Evolutionary conservation across 1,284 basidiomycete genomes (phyloP), one percentile per base, ranked within the genome.

Genomic region (Vanrija sp.): DNA sequence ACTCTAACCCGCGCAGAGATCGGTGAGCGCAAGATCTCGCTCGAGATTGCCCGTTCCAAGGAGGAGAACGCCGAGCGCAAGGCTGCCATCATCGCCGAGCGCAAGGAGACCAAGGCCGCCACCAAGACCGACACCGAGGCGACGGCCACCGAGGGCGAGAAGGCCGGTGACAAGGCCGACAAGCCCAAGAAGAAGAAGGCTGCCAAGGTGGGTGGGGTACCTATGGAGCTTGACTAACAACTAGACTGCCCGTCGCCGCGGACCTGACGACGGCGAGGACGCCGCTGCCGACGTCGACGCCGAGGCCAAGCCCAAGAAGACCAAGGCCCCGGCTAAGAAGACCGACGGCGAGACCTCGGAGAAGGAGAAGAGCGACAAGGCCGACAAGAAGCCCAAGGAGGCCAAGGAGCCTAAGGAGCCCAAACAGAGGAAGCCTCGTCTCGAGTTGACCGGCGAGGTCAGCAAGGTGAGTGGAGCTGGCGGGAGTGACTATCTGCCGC

Each of bases 1-100:
- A n/a, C 38, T 19, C 37, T 47, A 25, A 50, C 44, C 38, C 36
- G 18, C 20, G 16, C 57, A 75, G 73, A 92, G 75, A 85, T 95
- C 75, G 87, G 89, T 61, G 89, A 86, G 60, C 89, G 92, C 73
- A 81, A 81, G 75, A 84, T 94, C 73, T 85, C 88, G 75, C 82
- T 95, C 76, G 87, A 94, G 80, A 79, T 90, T 71, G 93, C 92
- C 71, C 92, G 92, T 78, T 87, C 89, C 78, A 90, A 89, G 80
- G 85, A 83, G 78, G 88, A 84, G 65, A 85, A 81, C 76, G 85
- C 81, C 75, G 85, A 86, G 52, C 63, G 70, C n/a, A 57, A 63
- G 41, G 59, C 64, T 37, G 67, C 52, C 54, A 60, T 51, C 55
- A 49, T 51, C 51, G 64, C 61, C 20, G 61, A 63, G 57, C 64